Conservation (phyloP, 441 rosid genomes). For the Arabidopsis lyrata region DNA sequence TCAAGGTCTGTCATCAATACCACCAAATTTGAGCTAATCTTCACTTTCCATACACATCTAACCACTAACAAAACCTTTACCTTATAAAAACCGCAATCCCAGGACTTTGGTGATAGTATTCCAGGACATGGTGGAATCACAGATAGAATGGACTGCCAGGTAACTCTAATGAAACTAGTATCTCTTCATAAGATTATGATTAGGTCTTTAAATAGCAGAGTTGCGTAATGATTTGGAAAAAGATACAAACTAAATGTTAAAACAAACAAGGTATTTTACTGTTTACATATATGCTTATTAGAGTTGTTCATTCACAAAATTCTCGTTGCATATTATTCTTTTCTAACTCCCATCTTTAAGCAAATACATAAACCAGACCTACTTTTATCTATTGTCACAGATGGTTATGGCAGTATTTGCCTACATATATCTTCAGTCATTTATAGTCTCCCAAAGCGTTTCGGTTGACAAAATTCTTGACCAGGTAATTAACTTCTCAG, state of each 20-base stretch:
- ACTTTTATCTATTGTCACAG: conserved; percentile 45
- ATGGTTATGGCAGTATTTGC: conserved; percentile 99
- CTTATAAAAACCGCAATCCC: conserved; percentile 28
- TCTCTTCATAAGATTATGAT: conserved; percentile 10
- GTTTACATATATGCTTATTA: too few relatives aligned
- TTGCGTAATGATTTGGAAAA: not conserved
- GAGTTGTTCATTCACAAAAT: conserved; percentile 5
- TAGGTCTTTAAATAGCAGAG: not conserved
- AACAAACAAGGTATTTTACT: too few relatives aligned
- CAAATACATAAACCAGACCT: conserved; percentile 4
- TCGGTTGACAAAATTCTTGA: conserved; percentile 78
- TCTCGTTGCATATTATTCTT: not conserved
- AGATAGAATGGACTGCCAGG: conserved; percentile 99
- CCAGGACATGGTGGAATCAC: conserved; percentile 99
- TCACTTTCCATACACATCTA: not conserved
- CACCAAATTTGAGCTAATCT: conserved; percentile 20
- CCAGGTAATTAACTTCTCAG: conserved; percentile 55
- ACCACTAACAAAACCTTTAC: conserved; percentile 14
- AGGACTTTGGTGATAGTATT: conserved; percentile 98
- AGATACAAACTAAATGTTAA: too few relatives aligned
- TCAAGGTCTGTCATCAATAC: conserved; percentile 63
- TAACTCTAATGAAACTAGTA: conserved; percentile 39
- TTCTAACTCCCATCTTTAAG: not conserved
- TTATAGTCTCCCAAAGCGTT: conserved; percentile 62
- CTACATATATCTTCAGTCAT: conserved; percentile 90